A percentile compares a stretch with the other conserved stretches of the same genome.
phyloP scores from a whole-genome alignment of 306 rosid genomes.

The Begonia peltatifolia region DNA sequence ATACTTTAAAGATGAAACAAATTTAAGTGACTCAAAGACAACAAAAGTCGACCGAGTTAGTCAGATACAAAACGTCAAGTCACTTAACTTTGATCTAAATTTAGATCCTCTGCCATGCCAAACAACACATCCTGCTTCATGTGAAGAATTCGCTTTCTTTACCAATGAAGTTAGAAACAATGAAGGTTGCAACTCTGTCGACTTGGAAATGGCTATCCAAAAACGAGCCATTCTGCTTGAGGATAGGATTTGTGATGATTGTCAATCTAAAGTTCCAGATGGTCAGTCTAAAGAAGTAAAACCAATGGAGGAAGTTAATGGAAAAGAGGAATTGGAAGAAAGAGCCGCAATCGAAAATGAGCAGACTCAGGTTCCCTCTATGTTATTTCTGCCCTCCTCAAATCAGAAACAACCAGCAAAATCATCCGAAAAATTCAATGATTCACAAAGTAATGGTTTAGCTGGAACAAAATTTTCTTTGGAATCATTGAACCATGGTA shows the following conservation, averaged over 20 bases:
- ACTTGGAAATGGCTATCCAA: constrained; percentile 9
- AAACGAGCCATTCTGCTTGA: constrained; percentile 6
- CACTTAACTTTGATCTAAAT: constrained; percentile 10
- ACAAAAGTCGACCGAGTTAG: background rate
- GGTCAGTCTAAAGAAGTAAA: constrained; percentile 16
- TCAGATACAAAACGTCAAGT: constrained; percentile 6
- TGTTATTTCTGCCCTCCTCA: constrained; percentile 8
- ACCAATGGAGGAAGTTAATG: constrained; percentile 5
- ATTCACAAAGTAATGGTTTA: constrained; percentile 12
- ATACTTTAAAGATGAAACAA: constrained; percentile 4
- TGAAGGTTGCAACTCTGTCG: constrained; percentile 4
- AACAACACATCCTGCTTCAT: constrained; percentile 7
- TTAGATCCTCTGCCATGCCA: constrained; percentile 9
- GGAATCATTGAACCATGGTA: constrained; percentile 17
- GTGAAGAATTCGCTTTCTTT: constrained; percentile 7
- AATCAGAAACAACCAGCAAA: constrained; percentile 16
- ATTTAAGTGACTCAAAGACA: constrained; percentile 9
- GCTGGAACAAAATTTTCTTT: constrained; percentile 12
- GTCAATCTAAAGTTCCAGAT: constrained; percentile 8
- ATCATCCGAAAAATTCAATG: constrained; percentile 18
- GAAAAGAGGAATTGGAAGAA: constrained; percentile 6
- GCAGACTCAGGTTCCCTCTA: constrained; percentile 8
- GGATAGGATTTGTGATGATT: constrained; percentile 10
- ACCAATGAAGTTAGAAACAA: constrained; percentile 7
- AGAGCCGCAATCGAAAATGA: constrained; percentile 8